phyloP scores from a whole-genome alignment of 176 grass and related monocot genomes.

The Tillandsia leiboldiana region DNA sequence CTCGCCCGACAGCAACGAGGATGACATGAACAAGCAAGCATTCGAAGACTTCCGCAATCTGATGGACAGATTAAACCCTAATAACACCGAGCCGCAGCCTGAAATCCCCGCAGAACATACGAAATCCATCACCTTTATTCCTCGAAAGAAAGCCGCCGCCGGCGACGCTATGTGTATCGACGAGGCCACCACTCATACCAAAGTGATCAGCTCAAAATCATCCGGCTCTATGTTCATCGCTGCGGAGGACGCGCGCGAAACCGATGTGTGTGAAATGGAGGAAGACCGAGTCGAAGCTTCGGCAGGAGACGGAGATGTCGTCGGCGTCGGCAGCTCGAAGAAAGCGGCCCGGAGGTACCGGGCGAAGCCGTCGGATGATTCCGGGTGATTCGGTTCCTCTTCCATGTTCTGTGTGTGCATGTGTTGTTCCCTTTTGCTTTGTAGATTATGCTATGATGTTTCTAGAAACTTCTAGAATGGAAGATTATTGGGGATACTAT shows the following conservation, averaged over 20 bases:
- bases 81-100: constrained; percentile 7
- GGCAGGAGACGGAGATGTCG: not conserved
- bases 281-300: constrained; percentile 6
- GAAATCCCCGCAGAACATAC: constrained; percentile 49
- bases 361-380: constrained; percentile 5
- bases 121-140: constrained; percentile 55
- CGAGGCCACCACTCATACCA: constrained; percentile 23
- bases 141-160: constrained; percentile 47
- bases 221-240: not conserved
- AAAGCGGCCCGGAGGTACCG: constrained; percentile 10
- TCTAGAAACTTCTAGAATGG: no score
- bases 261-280: constrained; percentile 13
- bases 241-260: not conserved
- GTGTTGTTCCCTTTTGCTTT: no score
- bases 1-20: constrained; percentile 27
- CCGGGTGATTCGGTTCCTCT: not conserved
- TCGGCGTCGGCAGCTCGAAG: not conserved
- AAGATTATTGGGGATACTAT: no score
- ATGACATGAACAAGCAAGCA: constrained; percentile 60
- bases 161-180: constrained; percentile 62
- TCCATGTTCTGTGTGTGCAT: no score
- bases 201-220: not conserved
- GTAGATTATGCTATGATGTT: no score
- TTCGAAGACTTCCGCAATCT: constrained; percentile 58
- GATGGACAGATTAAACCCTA: constrained; percentile 39